These are phyloP conservation scores for Aspergillus amoenus DNA, from an alignment of 2,329 filamentous ascomycete species.

Conservation along the genomic window DNA sequence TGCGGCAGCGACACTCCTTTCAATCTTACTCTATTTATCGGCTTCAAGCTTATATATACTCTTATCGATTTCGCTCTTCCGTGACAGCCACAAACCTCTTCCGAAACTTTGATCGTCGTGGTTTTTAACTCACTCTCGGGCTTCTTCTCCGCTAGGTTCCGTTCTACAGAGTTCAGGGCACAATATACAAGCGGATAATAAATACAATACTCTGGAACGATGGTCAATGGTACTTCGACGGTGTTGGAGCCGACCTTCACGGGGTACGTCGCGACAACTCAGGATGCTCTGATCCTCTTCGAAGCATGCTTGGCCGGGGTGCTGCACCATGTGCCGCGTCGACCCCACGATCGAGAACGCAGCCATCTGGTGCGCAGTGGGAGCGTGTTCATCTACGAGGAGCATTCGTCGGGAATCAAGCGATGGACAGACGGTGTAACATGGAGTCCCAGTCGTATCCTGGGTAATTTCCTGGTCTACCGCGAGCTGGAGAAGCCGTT, in stretches of 20 bases:
- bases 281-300: conserved; percentile 76
- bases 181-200: neutral
- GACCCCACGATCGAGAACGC: conserved; percentile 83
- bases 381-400: conserved; percentile 87
- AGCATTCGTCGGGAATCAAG: conserved; percentile 87
- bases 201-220: conserved; percentile 20
- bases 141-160: conserved; percentile 20
- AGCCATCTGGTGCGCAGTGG: conserved; percentile 76
- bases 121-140: conserved; percentile 16
- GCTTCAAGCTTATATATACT: neutral
- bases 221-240: conserved; percentile 46
- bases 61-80: neutral
- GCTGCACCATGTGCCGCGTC: conserved; percentile 73
- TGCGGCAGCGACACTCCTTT: neutral
- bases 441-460: conserved; percentile 85
- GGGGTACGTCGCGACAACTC: conserved; percentile 67
- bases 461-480: conserved; percentile 83
- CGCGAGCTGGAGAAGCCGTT: conserved; percentile 77
- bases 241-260: conserved; percentile 63
- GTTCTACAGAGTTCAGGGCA: conserved; percentile 11
- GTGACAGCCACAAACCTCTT: neutral
- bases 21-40: neutral
- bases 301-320: conserved; percentile 72
- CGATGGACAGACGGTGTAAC: conserved; percentile 89
- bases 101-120: conserved; percentile 21